Conservation (phyloP, 805 yeast species). For the Starmerella sirachaensis region DNA sequence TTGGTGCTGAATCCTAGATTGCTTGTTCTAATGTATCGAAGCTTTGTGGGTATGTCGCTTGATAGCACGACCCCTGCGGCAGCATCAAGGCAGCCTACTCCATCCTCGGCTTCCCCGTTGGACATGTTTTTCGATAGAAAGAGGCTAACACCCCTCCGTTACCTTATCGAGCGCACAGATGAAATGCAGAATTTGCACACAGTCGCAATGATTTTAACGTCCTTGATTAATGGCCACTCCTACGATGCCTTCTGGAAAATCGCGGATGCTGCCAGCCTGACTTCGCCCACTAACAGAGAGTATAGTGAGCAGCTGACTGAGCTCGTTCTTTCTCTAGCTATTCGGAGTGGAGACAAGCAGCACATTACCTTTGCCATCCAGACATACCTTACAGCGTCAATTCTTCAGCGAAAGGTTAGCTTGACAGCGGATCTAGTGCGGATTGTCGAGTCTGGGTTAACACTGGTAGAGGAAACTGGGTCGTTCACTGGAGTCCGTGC, state of each 20-base stretch:
- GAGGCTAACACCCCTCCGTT: constrained; percentile 9
- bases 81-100: constrained; percentile 21
- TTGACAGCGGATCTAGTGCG: constrained; percentile 14
- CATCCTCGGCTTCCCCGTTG: background rate
- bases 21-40: constrained; percentile 23
- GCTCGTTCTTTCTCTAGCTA: constrained; percentile 23
- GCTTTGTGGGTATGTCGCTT: constrained; percentile 18
- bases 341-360: constrained; percentile 23
- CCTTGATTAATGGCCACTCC: constrained; percentile 22
- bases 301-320: constrained; percentile 19
- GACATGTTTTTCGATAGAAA: constrained; percentile 12
- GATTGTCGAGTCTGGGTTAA: constrained; percentile 16
- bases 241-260: constrained; percentile 27
- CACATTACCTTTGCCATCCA: constrained; percentile 22
- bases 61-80: constrained; percentile 16
- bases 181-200: constrained; percentile 13
- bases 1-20: constrained; percentile 20
- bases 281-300: constrained; percentile 17
- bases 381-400: constrained; percentile 19
- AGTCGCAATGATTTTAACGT: constrained; percentile 23
- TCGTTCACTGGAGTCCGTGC: constrained; percentile 17
- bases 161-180: constrained; percentile 10
- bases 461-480: background rate
- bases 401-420: constrained; percentile 5
- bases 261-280: constrained; percentile 19